Evolutionary conservation across 1,284 basidiomycete genomes (phyloP).

Genomic region (Xerocomus amazonicus): DNA sequence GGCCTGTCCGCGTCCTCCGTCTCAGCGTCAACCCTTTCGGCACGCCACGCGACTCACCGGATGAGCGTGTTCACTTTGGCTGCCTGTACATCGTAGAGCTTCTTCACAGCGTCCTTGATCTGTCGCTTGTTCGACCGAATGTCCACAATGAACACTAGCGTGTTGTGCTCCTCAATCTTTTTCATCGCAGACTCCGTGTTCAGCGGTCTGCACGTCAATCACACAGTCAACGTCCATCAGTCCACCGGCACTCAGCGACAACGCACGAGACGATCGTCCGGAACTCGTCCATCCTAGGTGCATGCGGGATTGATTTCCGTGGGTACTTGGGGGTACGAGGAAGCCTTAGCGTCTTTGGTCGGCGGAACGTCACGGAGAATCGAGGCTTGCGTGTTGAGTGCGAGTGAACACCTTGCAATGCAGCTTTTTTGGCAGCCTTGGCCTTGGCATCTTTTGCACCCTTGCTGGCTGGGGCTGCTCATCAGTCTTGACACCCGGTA

Average conservation of each 20-base stretch:
- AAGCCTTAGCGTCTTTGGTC: constrained; percentile 91
- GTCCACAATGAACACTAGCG: constrained; percentile 97
- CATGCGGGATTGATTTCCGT: constrained; percentile 91
- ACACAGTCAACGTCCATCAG: constrained; percentile 10
- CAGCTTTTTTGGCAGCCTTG: constrained; percentile 95
- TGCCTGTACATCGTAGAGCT: constrained; percentile 96
- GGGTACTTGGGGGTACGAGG: constrained; percentile 86
- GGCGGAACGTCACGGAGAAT: constrained; percentile 90
- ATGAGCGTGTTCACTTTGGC: constrained; percentile 98
- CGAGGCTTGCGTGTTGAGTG: constrained; percentile 82
- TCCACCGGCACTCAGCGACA: background rate
- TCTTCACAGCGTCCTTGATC: constrained; percentile 99
- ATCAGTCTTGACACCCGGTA: background rate
- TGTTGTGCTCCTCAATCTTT: constrained; percentile 99
- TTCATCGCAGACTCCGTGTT: constrained; percentile 90
- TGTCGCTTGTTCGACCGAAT: constrained; percentile 95
- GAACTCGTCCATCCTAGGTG: constrained; percentile 97
- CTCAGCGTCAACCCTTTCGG: background rate
- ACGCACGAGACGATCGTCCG: constrained; percentile 86
- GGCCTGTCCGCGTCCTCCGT: constrained; percentile 56
- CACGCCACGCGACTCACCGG: constrained; percentile 53
- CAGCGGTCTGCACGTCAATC: constrained; percentile 48
- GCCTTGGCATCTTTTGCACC: constrained; percentile 71
- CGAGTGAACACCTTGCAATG: constrained; percentile 81
- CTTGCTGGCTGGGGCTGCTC: constrained; percentile 19